A percentile compares a stretch with the other conserved stretches of the same genome.
Conservation (phyloP, 2,329 filamentous ascomycete species). For the Colletotrichum aenigma region DNA sequence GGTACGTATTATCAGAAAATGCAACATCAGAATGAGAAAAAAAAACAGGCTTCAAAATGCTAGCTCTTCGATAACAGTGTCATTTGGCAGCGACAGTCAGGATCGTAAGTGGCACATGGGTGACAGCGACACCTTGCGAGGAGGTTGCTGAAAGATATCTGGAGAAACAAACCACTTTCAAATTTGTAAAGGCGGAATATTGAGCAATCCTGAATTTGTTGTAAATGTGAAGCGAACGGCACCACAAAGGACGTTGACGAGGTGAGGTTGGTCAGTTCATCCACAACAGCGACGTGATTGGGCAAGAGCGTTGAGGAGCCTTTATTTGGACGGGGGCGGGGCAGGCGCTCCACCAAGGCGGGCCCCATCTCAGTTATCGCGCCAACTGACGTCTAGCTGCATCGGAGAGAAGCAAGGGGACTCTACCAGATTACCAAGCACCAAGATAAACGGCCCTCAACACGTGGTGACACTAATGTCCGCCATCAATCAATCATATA, state of each 20-base stretch:
- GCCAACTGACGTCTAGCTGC: background rate
- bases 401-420: background rate
- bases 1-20: too few relatives aligned
- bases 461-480: background rate
- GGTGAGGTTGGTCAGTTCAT: background rate
- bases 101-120: too few relatives aligned
- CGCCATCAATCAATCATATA: background rate
- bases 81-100: background rate
- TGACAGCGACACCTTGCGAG: background rate
- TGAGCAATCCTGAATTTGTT: background rate
- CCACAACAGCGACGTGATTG: background rate
- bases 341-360: background rate
- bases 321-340: background rate
- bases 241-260: background rate
- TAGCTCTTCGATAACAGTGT: background rate
- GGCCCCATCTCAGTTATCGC: background rate
- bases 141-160: background rate
- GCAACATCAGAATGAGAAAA: background rate
- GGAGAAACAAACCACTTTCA: background rate
- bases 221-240: background rate
- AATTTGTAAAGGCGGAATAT: background rate
- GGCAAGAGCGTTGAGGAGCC: background rate
- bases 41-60: background rate
- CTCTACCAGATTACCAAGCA: conserved; percentile 14
- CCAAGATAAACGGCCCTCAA: background rate